These are phyloP conservation scores for Heritiera littoralis DNA, from an alignment of 345 rosid genomes.

Conservation along the genomic window DNA sequence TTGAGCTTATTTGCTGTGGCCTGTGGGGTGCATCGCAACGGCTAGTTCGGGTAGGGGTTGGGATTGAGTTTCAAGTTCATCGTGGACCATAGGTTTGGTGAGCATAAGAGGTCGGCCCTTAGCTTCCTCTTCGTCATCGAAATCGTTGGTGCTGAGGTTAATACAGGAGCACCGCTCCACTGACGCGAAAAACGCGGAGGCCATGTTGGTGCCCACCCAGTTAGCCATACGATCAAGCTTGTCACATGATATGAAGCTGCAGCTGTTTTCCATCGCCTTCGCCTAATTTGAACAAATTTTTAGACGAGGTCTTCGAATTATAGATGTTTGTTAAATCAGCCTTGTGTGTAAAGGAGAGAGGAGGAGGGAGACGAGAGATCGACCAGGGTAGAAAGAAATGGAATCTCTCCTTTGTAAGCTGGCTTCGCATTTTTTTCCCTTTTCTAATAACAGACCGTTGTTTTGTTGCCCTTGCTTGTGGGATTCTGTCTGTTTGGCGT, in stretches of 20 bases:
- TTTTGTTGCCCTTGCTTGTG: too few relatives aligned
- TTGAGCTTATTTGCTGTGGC: conserved; percentile 29
- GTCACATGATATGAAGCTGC: conserved; percentile 59
- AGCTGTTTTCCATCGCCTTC: conserved; percentile 33
- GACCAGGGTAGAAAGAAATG: too few relatives aligned
- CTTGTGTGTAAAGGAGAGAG: neutral
- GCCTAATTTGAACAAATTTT: neutral
- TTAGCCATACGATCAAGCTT: conserved; percentile 59
- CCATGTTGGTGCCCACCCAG: conserved; percentile 69
- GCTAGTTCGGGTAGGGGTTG: too few relatives aligned
- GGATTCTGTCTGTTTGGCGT: too few relatives aligned
- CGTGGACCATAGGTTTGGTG: conserved; percentile 32
- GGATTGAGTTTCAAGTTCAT: conserved; percentile 22
- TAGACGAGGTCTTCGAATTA: neutral
- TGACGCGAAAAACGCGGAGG: conserved; percentile 68
- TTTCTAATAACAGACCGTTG: too few relatives aligned
- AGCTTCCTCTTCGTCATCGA: conserved; percentile 59
- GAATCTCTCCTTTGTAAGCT: too few relatives aligned
- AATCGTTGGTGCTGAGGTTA: conserved; percentile 61
- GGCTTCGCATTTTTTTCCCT: too few relatives aligned
- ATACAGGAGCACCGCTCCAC: conserved; percentile 74
- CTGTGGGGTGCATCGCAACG: too few relatives aligned
- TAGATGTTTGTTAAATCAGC: neutral
- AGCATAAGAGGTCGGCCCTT: conserved; percentile 52
- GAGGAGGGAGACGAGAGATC: too few relatives aligned